These are phyloP conservation scores for Boletus reticuloceps DNA, from an alignment of 768 basidiomycete species.

Conservation along the genomic window DNA sequence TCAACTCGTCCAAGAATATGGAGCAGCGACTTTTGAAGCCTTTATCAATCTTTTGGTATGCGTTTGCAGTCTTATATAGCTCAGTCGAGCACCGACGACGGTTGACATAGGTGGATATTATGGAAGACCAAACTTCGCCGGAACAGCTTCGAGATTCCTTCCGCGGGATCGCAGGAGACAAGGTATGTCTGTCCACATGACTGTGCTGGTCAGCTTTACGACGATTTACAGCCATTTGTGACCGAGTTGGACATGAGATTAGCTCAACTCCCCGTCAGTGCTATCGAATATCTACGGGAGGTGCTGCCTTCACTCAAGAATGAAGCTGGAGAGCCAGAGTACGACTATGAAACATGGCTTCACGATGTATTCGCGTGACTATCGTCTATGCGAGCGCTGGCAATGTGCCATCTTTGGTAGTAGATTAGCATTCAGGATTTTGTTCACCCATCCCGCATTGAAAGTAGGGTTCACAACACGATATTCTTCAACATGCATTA, in stretches of 20 bases:
- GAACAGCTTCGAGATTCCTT: constrained; percentile 93
- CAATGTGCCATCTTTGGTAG: background rate
- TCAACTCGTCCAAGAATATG: constrained; percentile 76
- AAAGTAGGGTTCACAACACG: background rate
- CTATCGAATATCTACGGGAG: constrained; percentile 79
- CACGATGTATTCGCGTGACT: constrained; percentile 68
- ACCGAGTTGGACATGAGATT: constrained; percentile 90
- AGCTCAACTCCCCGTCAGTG: constrained; percentile 70
- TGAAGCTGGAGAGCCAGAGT: constrained; percentile 61
- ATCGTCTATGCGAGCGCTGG: background rate
- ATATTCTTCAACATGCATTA: constrained; percentile 11
- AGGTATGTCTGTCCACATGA: constrained; percentile 42
- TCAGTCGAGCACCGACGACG: background rate
- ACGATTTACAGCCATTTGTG: constrained; percentile 68
- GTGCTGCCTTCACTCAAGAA: constrained; percentile 66
- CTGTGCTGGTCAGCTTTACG: background rate
- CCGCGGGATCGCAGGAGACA: constrained; percentile 85
- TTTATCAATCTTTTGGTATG: constrained; percentile 90
- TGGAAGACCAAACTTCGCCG: constrained; percentile 90
- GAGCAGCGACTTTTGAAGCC: constrained; percentile 88
- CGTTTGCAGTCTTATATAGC: background rate
- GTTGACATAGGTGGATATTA: constrained; percentile 77
- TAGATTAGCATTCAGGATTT: background rate
- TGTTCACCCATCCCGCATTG: background rate
- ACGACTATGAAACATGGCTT: constrained; percentile 82